phyloP scores from a whole-genome alignment of 768 basidiomycete genomes.

The Multifurca ochricompacta region DNA sequence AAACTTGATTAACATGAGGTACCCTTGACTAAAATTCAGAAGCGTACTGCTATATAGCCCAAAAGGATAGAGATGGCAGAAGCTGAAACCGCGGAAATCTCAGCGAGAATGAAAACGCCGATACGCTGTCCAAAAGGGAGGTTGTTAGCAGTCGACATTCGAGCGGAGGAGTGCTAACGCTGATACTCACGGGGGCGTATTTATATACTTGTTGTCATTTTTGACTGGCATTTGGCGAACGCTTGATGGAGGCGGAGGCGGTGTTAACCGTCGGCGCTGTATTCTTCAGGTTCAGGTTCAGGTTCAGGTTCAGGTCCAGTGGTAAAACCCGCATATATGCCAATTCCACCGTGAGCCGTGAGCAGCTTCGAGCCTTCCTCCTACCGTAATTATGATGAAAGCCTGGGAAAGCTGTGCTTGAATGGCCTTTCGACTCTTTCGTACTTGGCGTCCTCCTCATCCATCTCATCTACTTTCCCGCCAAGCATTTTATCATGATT shows the following conservation, averaged over 20 bases:
- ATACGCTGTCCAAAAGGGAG: slow-evolving; percentile 23
- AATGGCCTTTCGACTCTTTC: slow-evolving; percentile 12
- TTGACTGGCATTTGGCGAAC: too few species aligned
- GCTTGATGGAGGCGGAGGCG: not conserved
- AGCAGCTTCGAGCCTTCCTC: not conserved
- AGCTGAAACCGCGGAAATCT: slow-evolving; percentile 24
- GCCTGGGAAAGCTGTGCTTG: not conserved
- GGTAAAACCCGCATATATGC: too few species aligned
- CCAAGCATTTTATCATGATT: slow-evolving; percentile 52
- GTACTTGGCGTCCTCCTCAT: not conserved
- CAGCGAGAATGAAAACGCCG: slow-evolving; percentile 24
- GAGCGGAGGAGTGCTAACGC: not conserved
- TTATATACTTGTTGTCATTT: too few species aligned
- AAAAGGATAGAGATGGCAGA: slow-evolving; percentile 21
- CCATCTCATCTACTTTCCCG: not conserved
- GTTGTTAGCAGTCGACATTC: not conserved
- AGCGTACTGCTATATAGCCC: slow-evolving; percentile 23
- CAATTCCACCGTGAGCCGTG: not conserved
- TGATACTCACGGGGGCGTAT: not conserved
- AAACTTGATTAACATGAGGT: not conserved
- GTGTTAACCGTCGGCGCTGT: too few species aligned
- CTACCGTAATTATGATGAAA: not conserved
- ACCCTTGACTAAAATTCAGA: not conserved
- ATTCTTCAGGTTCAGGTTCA: too few species aligned
- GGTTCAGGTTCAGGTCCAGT: too few species aligned